Evolutionary conservation across 441 rosid genomes (phyloP).

Genomic region (Populus tomentosa): DNA sequence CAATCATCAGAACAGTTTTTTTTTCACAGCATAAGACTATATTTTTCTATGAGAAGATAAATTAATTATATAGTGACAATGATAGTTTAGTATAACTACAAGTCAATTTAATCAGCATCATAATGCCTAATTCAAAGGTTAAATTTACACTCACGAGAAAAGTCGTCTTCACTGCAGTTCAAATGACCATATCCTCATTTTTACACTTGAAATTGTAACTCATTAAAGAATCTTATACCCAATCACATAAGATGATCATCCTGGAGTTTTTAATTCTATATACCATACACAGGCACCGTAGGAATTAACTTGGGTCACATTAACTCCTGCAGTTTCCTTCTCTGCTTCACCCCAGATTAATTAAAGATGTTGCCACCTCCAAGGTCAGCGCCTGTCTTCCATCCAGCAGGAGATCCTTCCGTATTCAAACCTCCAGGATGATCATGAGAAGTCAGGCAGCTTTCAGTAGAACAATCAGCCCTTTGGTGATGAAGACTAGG

Average conservation of each 20-base stretch:
- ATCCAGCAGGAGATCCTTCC: conserved; percentile 43
- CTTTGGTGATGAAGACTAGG: conserved; percentile 43
- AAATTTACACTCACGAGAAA: too few relatives aligned
- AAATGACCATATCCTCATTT: conserved; percentile 17
- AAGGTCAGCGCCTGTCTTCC: conserved; percentile 39
- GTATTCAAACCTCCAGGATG: conserved; percentile 41
- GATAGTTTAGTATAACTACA: too few relatives aligned
- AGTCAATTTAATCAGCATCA: too few relatives aligned
- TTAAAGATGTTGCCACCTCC: conserved; percentile 30
- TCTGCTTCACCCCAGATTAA: conserved; percentile 36
- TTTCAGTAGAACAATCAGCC: conserved; percentile 62
- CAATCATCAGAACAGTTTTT: too few relatives aligned
- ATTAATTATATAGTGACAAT: too few relatives aligned
- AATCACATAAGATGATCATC: neutral
- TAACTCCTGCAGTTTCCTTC: conserved; percentile 25
- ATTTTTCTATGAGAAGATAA: too few relatives aligned
- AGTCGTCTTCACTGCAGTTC: conserved; percentile 5
- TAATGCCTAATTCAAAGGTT: too few relatives aligned
- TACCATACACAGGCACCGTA: conserved; percentile 39
- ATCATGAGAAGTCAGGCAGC: conserved; percentile 65
- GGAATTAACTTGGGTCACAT: conserved; percentile 24
- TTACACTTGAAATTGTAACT: conserved; percentile 25
- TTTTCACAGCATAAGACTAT: too few relatives aligned
- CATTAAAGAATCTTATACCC: conserved; percentile 8
- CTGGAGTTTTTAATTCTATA: conserved; percentile 22